Evolutionary conservation across 495 filamentous ascomycete species (phyloP), one percentile per base, ranked within the genome.

Genomic region (Tuber borchii): DNA sequence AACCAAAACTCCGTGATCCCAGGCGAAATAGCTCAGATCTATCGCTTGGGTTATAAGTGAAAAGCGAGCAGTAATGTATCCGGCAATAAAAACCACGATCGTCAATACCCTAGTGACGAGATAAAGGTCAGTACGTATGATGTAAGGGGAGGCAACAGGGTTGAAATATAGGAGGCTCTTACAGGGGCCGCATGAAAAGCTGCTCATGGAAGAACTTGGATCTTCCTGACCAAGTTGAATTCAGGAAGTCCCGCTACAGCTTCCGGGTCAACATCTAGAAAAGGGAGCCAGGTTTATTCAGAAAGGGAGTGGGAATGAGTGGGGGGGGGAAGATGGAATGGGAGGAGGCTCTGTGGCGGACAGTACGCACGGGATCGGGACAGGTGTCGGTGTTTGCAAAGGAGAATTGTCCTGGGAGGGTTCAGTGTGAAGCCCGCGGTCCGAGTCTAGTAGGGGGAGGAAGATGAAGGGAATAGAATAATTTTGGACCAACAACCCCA

Each of bases 61-160:
- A 93, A 94, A 98, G 87, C 96, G 91, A 82, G 95, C 95, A 85
- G 96, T 97, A 84, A 93, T 97, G 87, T 99, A 99, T 85, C 95
- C 95, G 85, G 95, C 95, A 87, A 98, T 90, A 86, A 99, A 99
- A 87, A 99, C 76, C 73, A 81, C 56, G 74, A 83, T 81, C 56
- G 81, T 77, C 46, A 83, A 76, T 73, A 83, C 70, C 78, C 82
- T 83, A 70, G 20, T 17, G 34, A 73, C 34, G 22, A 44, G 56
- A 46, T 31, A 43, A 68, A 56, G 19, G 46, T 26, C 42, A 75
- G 71, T 72, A 46, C 31, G n/a, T 44, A n/a, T 51, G 7, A 48
- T 37, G 71, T 61, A 42, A 45, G 37, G 46, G 51, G 45, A 34
- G 7, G 70, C n/a, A 26, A 43, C 40, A 40, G 65, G 39, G 31